Evolutionary conservation across 2,329 filamentous ascomycete genomes (phyloP).

Genomic region (Grosmannia serpens): DNA sequence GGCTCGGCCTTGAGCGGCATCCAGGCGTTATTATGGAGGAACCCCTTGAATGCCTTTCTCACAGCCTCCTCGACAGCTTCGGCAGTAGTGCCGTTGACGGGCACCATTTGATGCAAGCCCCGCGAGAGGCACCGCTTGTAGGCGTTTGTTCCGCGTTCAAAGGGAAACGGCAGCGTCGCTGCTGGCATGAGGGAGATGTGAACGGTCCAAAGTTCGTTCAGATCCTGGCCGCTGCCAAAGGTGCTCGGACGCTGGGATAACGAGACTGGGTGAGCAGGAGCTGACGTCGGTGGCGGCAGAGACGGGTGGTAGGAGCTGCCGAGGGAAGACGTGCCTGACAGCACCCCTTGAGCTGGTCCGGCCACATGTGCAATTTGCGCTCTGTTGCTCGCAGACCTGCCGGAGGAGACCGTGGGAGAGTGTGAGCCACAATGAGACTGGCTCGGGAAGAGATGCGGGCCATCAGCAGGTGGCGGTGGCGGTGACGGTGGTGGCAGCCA

Average conservation of each 20-base stretch:
- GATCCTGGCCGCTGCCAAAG: constrained; percentile 10
- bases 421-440: background rate
- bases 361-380: background rate
- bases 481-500: background rate
- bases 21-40: constrained; percentile 41
- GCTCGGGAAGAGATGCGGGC: background rate
- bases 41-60: constrained; percentile 33
- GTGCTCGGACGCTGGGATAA: background rate
- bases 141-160: constrained; percentile 49
- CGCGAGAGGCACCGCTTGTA: constrained; percentile 51
- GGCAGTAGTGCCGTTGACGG: constrained; percentile 36
- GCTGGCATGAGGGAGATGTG: constrained; percentile 48
- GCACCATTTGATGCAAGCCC: constrained; percentile 46
- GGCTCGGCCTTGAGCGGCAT: constrained; percentile 47
- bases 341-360: no score
- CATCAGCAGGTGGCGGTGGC: background rate
- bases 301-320: background rate
- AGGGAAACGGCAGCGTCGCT: constrained; percentile 42
- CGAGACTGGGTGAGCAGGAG: background rate
- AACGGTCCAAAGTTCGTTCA: constrained; percentile 40
- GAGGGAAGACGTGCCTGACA: no score
- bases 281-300: background rate
- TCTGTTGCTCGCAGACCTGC: background rate
- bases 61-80: constrained; percentile 38
- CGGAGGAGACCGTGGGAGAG: background rate